Evolutionary conservation across 805 yeast genomes (phyloP).

Genomic region (Saccharomycopsis sp.): DNA sequence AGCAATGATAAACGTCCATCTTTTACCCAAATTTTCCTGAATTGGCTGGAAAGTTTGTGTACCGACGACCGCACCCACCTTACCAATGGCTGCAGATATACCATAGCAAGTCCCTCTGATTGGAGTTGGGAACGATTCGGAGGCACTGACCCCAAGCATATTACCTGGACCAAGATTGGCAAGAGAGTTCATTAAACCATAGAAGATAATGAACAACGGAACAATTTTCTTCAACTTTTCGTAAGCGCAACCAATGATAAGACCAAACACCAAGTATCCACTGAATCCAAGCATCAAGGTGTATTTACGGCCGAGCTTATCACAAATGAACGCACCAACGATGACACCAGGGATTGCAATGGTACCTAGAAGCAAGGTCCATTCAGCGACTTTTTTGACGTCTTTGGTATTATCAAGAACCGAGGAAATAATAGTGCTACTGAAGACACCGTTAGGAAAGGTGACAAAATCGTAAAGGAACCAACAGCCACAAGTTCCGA

Average conservation of each 20-base stretch:
- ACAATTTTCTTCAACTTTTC: conserved; percentile 48
- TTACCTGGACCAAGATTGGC: conserved; percentile 81
- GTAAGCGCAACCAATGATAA: conserved; percentile 62
- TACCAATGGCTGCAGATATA: conserved; percentile 71
- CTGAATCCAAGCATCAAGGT: conserved; percentile 64
- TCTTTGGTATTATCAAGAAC: conserved; percentile 36
- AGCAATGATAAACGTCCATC: conserved; percentile 75
- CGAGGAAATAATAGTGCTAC: conserved; percentile 52
- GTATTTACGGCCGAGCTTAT: conserved; percentile 62
- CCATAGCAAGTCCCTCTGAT: conserved; percentile 75
- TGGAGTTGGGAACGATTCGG: conserved; percentile 70
- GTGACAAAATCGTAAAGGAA: conserved; percentile 75
- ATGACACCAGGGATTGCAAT: conserved; percentile 68
- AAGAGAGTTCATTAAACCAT: conserved; percentile 61
- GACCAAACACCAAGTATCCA: conserved; percentile 66
- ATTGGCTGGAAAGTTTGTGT: conserved; percentile 68
- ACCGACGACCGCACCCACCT: conserved; percentile 82
- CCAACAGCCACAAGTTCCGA: conserved; percentile 75
- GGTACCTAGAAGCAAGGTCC: conserved; percentile 62
- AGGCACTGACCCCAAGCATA: conserved; percentile 58
- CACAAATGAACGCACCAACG: conserved; percentile 60
- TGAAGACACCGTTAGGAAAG: conserved; percentile 71
- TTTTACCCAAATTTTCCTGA: conserved; percentile 52
- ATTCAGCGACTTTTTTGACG: conserved; percentile 57
- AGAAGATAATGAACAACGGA: conserved; percentile 61